Conservation (phyloP, 2,329 filamentous ascomycete species). For the Rhexocercosporidium sp. region DNA sequence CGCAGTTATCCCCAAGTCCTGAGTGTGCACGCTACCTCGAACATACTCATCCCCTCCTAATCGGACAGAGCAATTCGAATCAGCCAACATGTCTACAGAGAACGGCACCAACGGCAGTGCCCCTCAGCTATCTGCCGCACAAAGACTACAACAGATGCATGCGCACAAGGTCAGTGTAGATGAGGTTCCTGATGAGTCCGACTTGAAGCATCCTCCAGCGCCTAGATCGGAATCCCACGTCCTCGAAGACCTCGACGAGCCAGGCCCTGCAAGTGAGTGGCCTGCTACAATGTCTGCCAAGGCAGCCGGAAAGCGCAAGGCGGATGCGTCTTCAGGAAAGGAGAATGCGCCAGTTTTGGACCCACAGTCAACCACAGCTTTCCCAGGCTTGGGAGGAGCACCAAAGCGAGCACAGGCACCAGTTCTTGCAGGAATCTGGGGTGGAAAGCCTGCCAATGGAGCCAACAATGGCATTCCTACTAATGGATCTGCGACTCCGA, state of each 20-base stretch:
- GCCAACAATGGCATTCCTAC: constrained; percentile 47
- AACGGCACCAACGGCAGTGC: constrained; percentile 34
- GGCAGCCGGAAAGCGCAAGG: constrained; percentile 72
- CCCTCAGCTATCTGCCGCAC: constrained; percentile 41
- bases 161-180: constrained; percentile 72
- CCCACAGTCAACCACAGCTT: constrained; percentile 86
- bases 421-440: constrained; percentile 72
- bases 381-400: constrained; percentile 83
- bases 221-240: constrained; percentile 47
- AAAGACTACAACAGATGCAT: constrained; percentile 70
- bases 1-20: constrained; percentile 11
- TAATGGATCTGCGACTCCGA: constrained; percentile 65
- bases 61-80: neutral
- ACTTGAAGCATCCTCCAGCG: constrained; percentile 62
- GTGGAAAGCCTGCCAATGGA: constrained; percentile 67
- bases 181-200: constrained; percentile 83
- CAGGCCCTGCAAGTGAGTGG: constrained; percentile 53
- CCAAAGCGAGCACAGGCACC: constrained; percentile 60
- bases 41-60: neutral
- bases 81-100: constrained; percentile 37
- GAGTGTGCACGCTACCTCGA: constrained; percentile 9
- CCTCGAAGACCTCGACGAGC: constrained; percentile 44
- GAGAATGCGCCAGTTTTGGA: constrained; percentile 61
- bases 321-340: constrained; percentile 48
- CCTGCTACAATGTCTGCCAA: constrained; percentile 62